These are phyloP conservation scores for Kluyveromyces dobzhanskii DNA, from an alignment of 805 yeast species.

Conservation along the genomic window DNA sequence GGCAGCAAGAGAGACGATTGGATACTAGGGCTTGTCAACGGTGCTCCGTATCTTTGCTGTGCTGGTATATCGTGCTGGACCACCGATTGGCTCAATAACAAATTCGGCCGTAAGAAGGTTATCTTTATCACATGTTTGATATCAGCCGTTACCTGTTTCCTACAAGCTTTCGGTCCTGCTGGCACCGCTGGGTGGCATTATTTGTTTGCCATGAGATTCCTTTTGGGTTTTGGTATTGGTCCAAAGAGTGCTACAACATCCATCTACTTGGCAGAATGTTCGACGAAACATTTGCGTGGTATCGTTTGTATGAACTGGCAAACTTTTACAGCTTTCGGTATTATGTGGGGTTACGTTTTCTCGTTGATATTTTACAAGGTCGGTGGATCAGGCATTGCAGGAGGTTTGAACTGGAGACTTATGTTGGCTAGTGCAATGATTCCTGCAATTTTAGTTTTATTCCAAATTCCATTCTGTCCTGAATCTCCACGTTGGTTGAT, in stretches of 20 bases:
- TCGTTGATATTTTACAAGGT: slow-evolving; percentile 55
- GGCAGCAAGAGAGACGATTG: slow-evolving; percentile 43
- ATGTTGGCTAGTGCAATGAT: slow-evolving; percentile 62
- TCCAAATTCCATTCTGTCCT: slow-evolving; percentile 60
- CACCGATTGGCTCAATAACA: slow-evolving; percentile 49
- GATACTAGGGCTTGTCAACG: slow-evolving; percentile 52
- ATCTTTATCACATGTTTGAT: slow-evolving; percentile 56
- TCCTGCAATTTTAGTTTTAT: slow-evolving; percentile 53
- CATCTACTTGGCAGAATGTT: slow-evolving; percentile 59
- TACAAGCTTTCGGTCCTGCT: slow-evolving; percentile 49
- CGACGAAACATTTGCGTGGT: slow-evolving; percentile 57
- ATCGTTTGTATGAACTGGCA: slow-evolving; percentile 70
- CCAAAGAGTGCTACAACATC: slow-evolving; percentile 73
- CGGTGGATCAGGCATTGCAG: slow-evolving; percentile 28
- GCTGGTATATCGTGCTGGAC: slow-evolving; percentile 55
- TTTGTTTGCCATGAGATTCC: slow-evolving; percentile 56
- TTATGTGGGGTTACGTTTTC: slow-evolving; percentile 62
- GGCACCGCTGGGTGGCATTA: slow-evolving; percentile 54
- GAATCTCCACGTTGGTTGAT: slow-evolving; percentile 73
- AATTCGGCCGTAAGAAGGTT: slow-evolving; percentile 56
- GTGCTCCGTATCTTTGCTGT: slow-evolving; percentile 64
- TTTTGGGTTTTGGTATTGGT: slow-evolving; percentile 62
- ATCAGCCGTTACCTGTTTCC: slow-evolving; percentile 54
- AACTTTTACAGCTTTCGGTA: slow-evolving; percentile 66
- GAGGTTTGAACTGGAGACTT: slow-evolving; percentile 56